These are phyloP conservation scores for Volvox carteri DNA, from an alignment of 163 green algal species.

Conservation along the genomic window DNA sequence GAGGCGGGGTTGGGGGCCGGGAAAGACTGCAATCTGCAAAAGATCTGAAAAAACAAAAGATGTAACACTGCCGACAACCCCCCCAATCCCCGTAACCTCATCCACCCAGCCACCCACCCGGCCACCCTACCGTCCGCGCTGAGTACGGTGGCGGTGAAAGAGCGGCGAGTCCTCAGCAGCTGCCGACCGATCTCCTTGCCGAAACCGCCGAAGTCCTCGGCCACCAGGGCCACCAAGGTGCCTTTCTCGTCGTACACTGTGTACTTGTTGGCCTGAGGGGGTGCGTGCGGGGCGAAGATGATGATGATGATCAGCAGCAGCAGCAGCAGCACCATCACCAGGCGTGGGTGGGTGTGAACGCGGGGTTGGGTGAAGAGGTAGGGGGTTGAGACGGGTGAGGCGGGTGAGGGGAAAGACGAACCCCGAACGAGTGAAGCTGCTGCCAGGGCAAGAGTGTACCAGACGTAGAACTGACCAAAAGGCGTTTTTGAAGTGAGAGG, in stretches of 20 bases:
- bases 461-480: no score
- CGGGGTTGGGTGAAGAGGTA: not conserved
- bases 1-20: not conserved
- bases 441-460: no score
- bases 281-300: no score
- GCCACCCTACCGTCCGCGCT: slow-evolving; percentile 78
- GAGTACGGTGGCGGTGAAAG: slow-evolving; percentile 90
- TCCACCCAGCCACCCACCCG: not conserved
- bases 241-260: slow-evolving; percentile 75
- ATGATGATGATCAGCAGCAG: no score
- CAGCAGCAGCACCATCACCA: no score
- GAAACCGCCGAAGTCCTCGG: slow-evolving; percentile 70
- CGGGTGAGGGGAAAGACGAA: no score
- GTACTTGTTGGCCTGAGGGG: slow-evolving; percentile 64
- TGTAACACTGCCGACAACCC: no score
- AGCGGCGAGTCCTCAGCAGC: slow-evolving; percentile 82
- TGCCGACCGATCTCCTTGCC: slow-evolving; percentile 86
- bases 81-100: not conserved
- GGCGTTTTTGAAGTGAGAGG: no score
- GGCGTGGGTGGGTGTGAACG: not conserved
- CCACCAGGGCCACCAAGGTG: slow-evolving; percentile 69
- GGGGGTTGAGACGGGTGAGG: not conserved
- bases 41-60: no score
- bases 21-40: no score
- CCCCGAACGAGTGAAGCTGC: no score